phyloP scores from a whole-genome alignment of 805 yeast genomes.

The Wickerhamomyces xylosicus region DNA sequence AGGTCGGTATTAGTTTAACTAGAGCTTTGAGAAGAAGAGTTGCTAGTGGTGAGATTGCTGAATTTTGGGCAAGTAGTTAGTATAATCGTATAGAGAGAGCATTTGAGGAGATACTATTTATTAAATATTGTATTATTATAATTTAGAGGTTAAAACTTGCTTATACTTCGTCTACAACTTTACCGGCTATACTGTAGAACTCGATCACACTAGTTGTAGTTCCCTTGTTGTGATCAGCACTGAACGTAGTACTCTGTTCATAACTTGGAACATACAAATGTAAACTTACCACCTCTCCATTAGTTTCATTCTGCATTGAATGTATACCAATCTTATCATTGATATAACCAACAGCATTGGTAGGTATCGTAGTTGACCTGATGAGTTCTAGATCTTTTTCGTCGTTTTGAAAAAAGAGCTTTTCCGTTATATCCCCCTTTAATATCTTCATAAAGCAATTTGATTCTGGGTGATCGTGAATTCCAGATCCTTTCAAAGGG shows the following conservation, averaged over 20 bases:
- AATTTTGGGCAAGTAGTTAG: slow-evolving; percentile 22
- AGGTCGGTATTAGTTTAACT: slow-evolving; percentile 28
- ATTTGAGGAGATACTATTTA: background rate
- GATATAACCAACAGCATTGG: slow-evolving; percentile 33
- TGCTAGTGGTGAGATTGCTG: slow-evolving; percentile 30
- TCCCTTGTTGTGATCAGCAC: no score
- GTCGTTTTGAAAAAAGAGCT: slow-evolving; percentile 4
- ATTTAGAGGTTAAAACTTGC: no score
- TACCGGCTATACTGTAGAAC: slow-evolving; percentile 1
- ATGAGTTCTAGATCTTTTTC: background rate
- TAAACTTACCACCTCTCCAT: slow-evolving; percentile 27
- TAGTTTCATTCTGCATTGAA: slow-evolving; percentile 27
- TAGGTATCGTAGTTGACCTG: slow-evolving; percentile 5
- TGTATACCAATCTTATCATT: slow-evolving; percentile 36
- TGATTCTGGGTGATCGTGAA: slow-evolving; percentile 40
- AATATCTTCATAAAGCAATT: slow-evolving; percentile 38
- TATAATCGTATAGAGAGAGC: no score
- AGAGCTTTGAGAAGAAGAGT: slow-evolving; percentile 30
- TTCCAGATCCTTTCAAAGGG: slow-evolving; percentile 32
- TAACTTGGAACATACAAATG: slow-evolving; percentile 33
- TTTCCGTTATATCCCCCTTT: slow-evolving; percentile 18
- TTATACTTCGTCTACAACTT: no score
- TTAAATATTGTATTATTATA: no score
- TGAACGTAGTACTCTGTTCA: no score
- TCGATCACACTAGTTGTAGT: no score